phyloP scores from a whole-genome alignment of 2,329 filamentous ascomycete species.

The Sarocladium kiliense region DNA sequence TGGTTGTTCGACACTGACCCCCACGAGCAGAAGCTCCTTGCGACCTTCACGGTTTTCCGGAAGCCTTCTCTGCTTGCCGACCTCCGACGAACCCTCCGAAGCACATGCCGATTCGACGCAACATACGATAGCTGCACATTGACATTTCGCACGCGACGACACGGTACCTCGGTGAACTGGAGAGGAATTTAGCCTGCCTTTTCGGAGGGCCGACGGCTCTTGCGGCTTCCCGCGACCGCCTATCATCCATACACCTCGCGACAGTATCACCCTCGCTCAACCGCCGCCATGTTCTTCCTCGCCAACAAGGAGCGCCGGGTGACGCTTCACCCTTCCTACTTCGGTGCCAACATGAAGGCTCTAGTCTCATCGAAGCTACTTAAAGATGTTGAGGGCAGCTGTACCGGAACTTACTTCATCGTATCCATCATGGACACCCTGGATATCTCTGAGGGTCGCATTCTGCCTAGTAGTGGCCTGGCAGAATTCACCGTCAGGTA shows the following conservation, averaged over 20 bases:
- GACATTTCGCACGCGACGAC: neutral
- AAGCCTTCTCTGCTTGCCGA: neutral
- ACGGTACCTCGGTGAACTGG: neutral
- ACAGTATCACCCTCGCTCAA: neutral
- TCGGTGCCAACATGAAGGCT: conserved; percentile 88
- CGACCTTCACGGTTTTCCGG: neutral
- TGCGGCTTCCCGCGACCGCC: neutral
- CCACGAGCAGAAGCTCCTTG: neutral
- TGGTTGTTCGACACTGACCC: neutral
- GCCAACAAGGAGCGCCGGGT: conserved; percentile 94
- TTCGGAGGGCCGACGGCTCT: neutral
- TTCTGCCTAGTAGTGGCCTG: conserved; percentile 84
- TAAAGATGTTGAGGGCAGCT: conserved; percentile 90
- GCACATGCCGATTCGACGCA: neutral
- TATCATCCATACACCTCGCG: neutral
- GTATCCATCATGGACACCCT: conserved; percentile 97
- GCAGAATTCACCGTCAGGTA: conserved; percentile 95
- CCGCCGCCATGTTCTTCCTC: conserved; percentile 84
- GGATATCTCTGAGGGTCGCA: conserved; percentile 87
- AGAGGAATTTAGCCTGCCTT: neutral
- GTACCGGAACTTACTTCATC: conserved; percentile 94
- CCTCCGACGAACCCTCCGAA: neutral
- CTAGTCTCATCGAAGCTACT: conserved; percentile 86
- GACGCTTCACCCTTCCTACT: conserved; percentile 94
- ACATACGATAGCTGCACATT: neutral